Base-by-base conservation (phyloP, 2,329 filamentous ascomycete genomes). In the Aaosphaeria pasadenensis region DNA sequence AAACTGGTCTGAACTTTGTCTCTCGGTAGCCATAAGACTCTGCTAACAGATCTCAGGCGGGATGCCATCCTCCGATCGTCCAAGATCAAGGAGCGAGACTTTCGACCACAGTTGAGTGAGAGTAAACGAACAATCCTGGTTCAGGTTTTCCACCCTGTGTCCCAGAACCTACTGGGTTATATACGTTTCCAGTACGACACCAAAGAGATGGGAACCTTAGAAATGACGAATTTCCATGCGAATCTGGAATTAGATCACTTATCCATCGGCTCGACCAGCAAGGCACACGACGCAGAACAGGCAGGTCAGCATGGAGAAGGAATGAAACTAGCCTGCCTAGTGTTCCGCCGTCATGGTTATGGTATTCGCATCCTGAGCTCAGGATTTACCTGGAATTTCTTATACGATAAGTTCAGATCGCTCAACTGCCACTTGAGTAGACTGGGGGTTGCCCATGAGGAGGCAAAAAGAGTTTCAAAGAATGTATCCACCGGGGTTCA, bases 251-350 rank as follows among this genome's bases (percentile, higher is more conserved):
- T 24, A 4, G 1, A 30, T 2, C 43, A 52, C 24, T 47, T 62
- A 4, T 40, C 33, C 7, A 45, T 54, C 4, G 56, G 57, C 5
- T 54, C 45, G 1, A 53, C 57, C 1, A 46, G 52, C 1, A 60
- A 60, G 42, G 33, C 44, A 1, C 5, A 11, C 1, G 46, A 56
- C 30, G 0, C 1, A 7, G n/a, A 40, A 17, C 56, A 61, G 39
- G 43, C 43, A 4, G 58, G 57, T n/a, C 49, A 61, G 30, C 53
- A 56, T 49, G 55, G 56, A 6, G 58, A 62, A 31, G 56, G 59
- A 4, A 38, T 61, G 39, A 62, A 62, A 44, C 32, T 60, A 0
- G 44, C 52, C 47, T 56, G 1, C 40, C 57, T 28, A 48, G 49
- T 29, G 49, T 45, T 7, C 49, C n/a, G 39, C 35, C 50, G 49